Base-by-base conservation (phyloP, 768 basidiomycete species). In the Mycena alexandri region DNA sequence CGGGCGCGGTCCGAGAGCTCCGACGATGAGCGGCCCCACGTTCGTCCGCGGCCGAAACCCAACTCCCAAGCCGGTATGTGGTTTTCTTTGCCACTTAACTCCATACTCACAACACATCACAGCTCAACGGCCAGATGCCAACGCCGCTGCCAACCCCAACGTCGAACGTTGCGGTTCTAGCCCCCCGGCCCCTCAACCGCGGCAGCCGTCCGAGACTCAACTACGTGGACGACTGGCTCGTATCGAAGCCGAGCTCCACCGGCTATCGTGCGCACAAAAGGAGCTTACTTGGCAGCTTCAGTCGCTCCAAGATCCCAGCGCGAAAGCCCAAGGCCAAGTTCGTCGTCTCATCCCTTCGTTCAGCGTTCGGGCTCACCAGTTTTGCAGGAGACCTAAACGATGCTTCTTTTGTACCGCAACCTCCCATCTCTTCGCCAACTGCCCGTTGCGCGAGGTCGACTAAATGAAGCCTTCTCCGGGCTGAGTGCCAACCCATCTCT, bases 231-330 rank as follows among this genome's bases (percentile, higher is more conserved):
- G 52, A n/a, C 52, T 62, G 22, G 44, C 19, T 10, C 5, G 13
- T 1, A 8, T 62, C 38, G 33, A 55, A 22, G 52, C 52, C 19
- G 61, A 63, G 25, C n/a, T 63, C 24, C 53, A 22, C 17, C 52
- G 52, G 5, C 38, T 55, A 44, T n/a, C 53, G 16, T 1, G 42
- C 19, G 42, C 53, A 21, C 52, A 63, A n/a, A 47, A 63, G 44
- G 33, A 63, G 24, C 5, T 63, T 1, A 24, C 17, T 48, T 52
- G 34, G 47, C 38, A 44, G 17, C 55, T 58, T 19, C 47, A 50
- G 43, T 3, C 33, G 5, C n/a, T 54, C 19, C 25, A 29, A 2
- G 38, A 53, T 36, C 41, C 12, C 25, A 21, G 22, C 8, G 16
- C 24, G 22, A 10, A 42, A 51, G 11, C 25, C 33, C 11, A 59